Evolutionary conservation across 1,139 yeast species (phyloP), one percentile per base, ranked within the genome.

Genomic region (Kodamaea ohmeri): DNA sequence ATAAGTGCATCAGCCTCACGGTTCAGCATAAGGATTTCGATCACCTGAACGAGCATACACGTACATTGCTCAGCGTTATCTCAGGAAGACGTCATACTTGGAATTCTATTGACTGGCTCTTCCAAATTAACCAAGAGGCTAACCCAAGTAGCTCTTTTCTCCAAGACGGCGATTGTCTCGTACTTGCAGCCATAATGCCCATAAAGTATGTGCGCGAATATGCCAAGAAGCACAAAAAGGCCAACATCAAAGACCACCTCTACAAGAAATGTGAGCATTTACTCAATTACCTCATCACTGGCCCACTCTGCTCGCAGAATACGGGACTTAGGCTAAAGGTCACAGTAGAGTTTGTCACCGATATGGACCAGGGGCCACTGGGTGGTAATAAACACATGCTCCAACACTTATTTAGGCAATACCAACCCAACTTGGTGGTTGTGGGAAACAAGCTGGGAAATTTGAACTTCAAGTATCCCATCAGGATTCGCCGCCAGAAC

Each of bases 321-420:
- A 14, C 33, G 5, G 54, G 62, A 29, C 58, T 72, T 39, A 61
- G 60, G 32, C 53, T 78, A 29, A 73, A 73, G 43, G 58, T 80
- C 6, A 76, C 83, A 0, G 73, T 80, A 11, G 85, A 79, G 47
- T 65, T 79, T 43, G 72, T 78, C 12, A 47, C 50, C n/a, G 53
- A 50, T 28, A 35, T 37, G 18, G 50, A 47, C 13, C 26, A 12
- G 19, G 34, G 16, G 3, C 31, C 27, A 2, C 24, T 6, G 9
- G 40, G 42, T 3, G 69, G 71, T 22, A 55, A 58, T 35, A 70
- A 68, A 47, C 58, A 53, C 36, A 65, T 67, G 65, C 48, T 71
- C 34, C 46, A 58, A 24, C 65, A 66, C 41, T 50, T 71, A 32
- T 67, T 55, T 47, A 53, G 56, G 34, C 76, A 68, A 44, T 70